phyloP scores from a whole-genome alignment of 345 rosid genomes.

The Sonneratia alba region DNA sequence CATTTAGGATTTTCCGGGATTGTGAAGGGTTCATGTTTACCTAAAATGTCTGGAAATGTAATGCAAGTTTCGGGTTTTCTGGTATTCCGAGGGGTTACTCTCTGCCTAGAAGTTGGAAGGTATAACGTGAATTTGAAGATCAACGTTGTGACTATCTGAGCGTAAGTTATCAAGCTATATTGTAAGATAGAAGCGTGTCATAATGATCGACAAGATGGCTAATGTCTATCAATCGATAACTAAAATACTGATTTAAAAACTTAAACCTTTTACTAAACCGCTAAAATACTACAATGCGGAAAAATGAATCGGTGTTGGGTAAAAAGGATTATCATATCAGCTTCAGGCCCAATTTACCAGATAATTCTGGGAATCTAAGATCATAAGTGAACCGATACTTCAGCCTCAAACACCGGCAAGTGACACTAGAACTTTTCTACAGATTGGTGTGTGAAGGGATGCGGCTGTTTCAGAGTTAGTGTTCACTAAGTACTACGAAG shows the following conservation, averaged over 20 bases:
- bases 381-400: not conserved
- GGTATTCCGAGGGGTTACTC: not conserved
- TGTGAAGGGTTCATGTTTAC: no score
- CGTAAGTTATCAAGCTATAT: no score
- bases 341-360: not conserved
- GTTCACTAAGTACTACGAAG: no score
- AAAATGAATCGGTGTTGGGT: not conserved
- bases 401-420: not conserved
- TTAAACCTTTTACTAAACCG: not conserved
- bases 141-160: no score
- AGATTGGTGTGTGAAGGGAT: conserved; percentile 40
- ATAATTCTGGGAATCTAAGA: not conserved
- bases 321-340: not conserved
- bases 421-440: not conserved
- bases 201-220: no score
- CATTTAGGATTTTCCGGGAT: no score
- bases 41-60: no score
- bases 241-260: not conserved
- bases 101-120: not conserved
- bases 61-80: no score
- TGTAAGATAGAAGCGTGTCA: no score
- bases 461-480: conserved; percentile 75
- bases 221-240: not conserved
- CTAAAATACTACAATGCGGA: not conserved
- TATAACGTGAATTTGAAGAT: not conserved